Base-by-base conservation (phyloP, 1,284 basidiomycete genomes). In the Gymnopus androsaceus region DNA sequence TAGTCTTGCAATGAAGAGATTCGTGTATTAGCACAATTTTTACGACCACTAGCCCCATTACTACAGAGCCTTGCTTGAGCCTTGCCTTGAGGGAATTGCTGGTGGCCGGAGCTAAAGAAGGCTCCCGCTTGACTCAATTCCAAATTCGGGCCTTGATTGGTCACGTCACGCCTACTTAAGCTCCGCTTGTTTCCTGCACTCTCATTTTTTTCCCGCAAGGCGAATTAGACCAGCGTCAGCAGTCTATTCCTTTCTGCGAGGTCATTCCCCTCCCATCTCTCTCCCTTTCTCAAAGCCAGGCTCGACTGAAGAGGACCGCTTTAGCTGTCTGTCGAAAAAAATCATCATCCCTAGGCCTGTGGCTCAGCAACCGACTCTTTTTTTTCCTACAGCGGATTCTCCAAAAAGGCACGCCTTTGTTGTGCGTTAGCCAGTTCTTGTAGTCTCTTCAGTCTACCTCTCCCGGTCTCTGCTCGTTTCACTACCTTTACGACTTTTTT, bases 381-480 rank as follows among this genome's bases (percentile, higher is more conserved):
- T 67, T 68, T 68, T 66, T 67, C 60, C 66, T 66, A 61, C 64
- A 64, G 62, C 64, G 61, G 60, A 59, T 55, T 60, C 51, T 58
- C 61, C 64, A 63, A 90, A 90, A 90, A 90, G 88, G 89, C 88
- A 91, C 88, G 88, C 89, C 88, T 91, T 91, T 79, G 85, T 78
- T 91, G 88, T 79, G 89, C 88, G 88, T 91, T 78, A 77, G 88
- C 88, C 88, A 87, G 57, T 51, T 70, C 63, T 64, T 64, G 52
- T 63, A 66, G 59, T 74, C 69, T 66, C 69, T 66, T 68, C 62
- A 65, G 67, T 64, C 69, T 68, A 63, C 51, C 55, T 45, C 21
- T 59, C 58, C 56, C 59, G 53, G 52, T 59, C 63, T 63, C 65
- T 59, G 49, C 57, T 59, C 14, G 54, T 59, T 66, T 68, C 65